Evolutionary conservation across 441 rosid genomes (phyloP).

Genomic region (Croton laevigatus): DNA sequence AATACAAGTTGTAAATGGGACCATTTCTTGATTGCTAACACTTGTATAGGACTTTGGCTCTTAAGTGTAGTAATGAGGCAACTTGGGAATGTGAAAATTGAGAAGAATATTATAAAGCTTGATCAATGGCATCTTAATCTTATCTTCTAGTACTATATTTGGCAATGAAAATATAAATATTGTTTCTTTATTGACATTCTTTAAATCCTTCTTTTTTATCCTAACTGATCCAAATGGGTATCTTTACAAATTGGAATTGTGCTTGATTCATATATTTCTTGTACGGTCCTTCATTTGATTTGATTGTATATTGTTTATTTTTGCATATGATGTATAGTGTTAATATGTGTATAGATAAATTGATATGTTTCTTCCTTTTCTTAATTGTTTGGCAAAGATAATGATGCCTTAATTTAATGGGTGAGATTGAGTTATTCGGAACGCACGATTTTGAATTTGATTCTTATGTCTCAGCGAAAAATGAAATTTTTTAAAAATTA

Average conservation of each 20-base stretch:
- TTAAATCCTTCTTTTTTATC: slow-evolving; percentile 11
- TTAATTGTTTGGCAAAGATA: too few relatives aligned
- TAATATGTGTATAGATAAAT: too few relatives aligned
- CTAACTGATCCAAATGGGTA: not conserved
- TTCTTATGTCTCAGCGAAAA: too few relatives aligned
- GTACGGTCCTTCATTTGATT: not conserved
- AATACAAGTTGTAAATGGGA: not conserved
- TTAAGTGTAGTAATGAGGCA: slow-evolving; percentile 13
- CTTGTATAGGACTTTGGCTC: slow-evolving; percentile 3
- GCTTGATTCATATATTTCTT: not conserved
- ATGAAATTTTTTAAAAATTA: too few relatives aligned
- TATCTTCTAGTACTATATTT: slow-evolving; percentile 9
- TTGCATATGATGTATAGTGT: too few relatives aligned
- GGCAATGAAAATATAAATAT: not conserved
- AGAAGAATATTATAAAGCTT: slow-evolving; percentile 6
- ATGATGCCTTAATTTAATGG: too few relatives aligned
- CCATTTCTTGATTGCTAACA: not conserved
- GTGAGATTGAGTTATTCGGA: too few relatives aligned
- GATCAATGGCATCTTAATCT: slow-evolving; percentile 12
- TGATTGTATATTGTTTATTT: not conserved
- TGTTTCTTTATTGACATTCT: slow-evolving; percentile 24
- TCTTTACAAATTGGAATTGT: not conserved
- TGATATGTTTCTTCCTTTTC: too few relatives aligned
- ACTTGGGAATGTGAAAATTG: not conserved
- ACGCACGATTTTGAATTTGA: too few relatives aligned